Percentiles rank a stretch among this genome's conserved stretches.
Conservation (phyloP, 805 yeast species). For the Yarrowia alimentaria region DNA sequence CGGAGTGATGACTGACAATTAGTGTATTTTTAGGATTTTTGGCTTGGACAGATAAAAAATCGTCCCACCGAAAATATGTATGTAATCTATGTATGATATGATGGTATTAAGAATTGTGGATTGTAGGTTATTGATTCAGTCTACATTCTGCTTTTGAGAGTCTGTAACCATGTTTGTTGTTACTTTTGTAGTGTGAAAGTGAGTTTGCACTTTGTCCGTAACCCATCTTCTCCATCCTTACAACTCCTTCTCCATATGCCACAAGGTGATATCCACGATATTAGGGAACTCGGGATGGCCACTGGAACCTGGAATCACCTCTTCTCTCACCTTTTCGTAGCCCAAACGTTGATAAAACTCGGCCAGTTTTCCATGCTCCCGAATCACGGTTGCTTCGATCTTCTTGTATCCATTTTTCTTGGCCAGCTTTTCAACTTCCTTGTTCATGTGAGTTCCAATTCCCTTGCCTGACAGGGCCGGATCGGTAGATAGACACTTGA, state of each 20-base stretch:
- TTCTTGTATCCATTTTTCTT: slow-evolving; percentile 1
- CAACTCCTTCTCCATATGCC: slow-evolving; percentile 10
- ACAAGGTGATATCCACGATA: slow-evolving; percentile 1
- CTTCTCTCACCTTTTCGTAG: not conserved
- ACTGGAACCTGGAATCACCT: not conserved
- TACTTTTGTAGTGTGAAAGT: no score
- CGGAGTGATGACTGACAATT: no score
- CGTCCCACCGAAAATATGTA: no score
- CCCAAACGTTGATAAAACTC: slow-evolving; percentile 18
- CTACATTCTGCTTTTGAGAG: no score
- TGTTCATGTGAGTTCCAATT: slow-evolving; percentile 5
- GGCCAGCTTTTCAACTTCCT: slow-evolving; percentile 1
- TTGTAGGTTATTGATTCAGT: no score
- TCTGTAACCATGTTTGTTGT: no score
- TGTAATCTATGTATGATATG: no score
- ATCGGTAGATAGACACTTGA: slow-evolving; percentile 4
- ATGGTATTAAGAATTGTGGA: no score
- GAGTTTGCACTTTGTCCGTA: no score
- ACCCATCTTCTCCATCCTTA: no score
- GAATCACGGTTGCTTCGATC: slow-evolving; percentile 10
- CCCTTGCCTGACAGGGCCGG: slow-evolving; percentile 4
- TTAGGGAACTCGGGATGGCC: not conserved
- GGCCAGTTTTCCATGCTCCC: slow-evolving; percentile 15
- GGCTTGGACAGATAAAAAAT: no score
- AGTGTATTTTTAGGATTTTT: no score